Evolutionary conservation across 148 eudicot species (phyloP).

Genomic region (Beta vulgaris): DNA sequence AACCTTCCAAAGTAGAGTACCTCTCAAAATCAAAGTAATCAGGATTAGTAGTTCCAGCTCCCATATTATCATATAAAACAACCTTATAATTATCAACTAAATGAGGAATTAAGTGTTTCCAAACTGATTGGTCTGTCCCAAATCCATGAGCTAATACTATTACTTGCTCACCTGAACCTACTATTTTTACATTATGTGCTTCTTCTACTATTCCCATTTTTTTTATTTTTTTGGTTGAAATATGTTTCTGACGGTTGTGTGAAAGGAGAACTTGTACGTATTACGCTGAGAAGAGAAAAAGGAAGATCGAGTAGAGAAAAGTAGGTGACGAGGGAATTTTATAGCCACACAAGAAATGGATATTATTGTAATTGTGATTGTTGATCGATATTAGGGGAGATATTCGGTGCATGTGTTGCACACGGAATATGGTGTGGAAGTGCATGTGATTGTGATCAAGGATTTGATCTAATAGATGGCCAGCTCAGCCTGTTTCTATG

Average conservation of each 20-base stretch:
- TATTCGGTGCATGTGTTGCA: conserved; percentile 6
- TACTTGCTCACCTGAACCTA: conserved; percentile 48
- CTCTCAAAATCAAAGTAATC: conserved; percentile 80
- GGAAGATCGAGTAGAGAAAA: not conserved
- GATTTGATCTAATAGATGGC: not conserved
- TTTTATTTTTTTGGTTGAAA: not conserved
- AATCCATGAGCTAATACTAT: conserved; percentile 80
- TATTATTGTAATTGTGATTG: not conserved
- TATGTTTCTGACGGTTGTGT: too few species aligned
- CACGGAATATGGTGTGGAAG: not conserved
- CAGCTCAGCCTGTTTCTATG: not conserved
- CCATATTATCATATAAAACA: conserved; percentile 78
- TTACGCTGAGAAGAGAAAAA: not conserved
- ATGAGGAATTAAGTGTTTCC: conserved; percentile 81
- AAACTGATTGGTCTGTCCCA: conserved; percentile 86
- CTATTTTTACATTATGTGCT: conserved; percentile 72
- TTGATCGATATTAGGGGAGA: not conserved
- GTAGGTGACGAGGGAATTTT: conserved; percentile 25
- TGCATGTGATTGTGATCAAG: not conserved
- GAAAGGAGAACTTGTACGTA: not conserved
- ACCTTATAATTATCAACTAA: conserved; percentile 60
- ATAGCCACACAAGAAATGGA: conserved; percentile 22
- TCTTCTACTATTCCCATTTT: conserved; percentile 75
- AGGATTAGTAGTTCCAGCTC: conserved; percentile 92
- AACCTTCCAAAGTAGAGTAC: conserved; percentile 66